Evolutionary conservation across 2,329 filamentous ascomycete species (phyloP).

Genomic region (Aspergillus amoenus): DNA sequence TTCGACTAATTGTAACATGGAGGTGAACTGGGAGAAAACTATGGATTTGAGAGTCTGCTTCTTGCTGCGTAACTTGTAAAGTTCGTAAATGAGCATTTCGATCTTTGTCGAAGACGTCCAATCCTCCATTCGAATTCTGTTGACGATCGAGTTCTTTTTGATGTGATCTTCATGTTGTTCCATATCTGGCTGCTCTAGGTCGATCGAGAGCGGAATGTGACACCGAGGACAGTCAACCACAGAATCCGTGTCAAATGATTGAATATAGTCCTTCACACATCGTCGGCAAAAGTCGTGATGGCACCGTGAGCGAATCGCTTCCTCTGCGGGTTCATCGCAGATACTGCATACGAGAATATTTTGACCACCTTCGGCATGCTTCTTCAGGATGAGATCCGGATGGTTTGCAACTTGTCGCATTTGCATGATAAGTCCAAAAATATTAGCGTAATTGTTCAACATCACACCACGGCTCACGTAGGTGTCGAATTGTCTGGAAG

Average conservation of each 20-base stretch:
- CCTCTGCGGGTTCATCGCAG: slow-evolving; percentile 93
- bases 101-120: slow-evolving; percentile 99
- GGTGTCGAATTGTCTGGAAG: slow-evolving; percentile 85
- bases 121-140: slow-evolving; percentile 97
- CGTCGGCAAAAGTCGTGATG: slow-evolving; percentile 88
- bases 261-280: slow-evolving; percentile 77
- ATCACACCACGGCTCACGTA: slow-evolving; percentile 93
- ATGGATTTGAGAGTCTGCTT: slow-evolving; percentile 95
- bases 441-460: slow-evolving; percentile 97
- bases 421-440: slow-evolving; percentile 98
- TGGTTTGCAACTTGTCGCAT: slow-evolving; percentile 98
- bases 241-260: slow-evolving; percentile 66
- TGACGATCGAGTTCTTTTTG: slow-evolving; percentile 97
- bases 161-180: slow-evolving; percentile 83
- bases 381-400: slow-evolving; percentile 89
- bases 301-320: slow-evolving; percentile 87
- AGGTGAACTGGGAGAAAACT: slow-evolving; percentile 96
- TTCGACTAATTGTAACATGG: slow-evolving; percentile 94
- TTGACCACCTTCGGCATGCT: slow-evolving; percentile 79
- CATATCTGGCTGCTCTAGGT: slow-evolving; percentile 92
- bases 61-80: slow-evolving; percentile 87
- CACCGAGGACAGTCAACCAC: slow-evolving; percentile 75
- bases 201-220: slow-evolving; percentile 85
- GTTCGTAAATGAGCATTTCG: slow-evolving; percentile 89
- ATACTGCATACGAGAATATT: slow-evolving; percentile 91